phyloP scores from a whole-genome alignment of 106 monocot genomes.

The Amphibolis antarctica region DNA sequence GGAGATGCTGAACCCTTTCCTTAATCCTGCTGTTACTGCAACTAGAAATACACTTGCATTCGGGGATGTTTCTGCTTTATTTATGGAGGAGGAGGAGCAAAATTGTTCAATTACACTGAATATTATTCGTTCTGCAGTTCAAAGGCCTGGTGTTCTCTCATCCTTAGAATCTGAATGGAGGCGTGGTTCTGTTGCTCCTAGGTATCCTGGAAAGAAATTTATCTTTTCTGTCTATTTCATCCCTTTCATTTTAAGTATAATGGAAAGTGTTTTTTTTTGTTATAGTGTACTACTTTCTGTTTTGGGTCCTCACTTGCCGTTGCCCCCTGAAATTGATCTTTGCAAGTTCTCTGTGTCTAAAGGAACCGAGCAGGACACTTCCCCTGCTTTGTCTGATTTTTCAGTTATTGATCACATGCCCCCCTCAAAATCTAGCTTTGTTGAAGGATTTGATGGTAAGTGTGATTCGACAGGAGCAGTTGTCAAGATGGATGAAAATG shows the following conservation, averaged over 20 bases:
- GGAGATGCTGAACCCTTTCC: slow-evolving; percentile 97
- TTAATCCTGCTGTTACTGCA: slow-evolving; percentile 49
- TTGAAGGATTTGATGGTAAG: slow-evolving; percentile 38
- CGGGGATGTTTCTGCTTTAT: slow-evolving; percentile 45
- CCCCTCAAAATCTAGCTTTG: slow-evolving; percentile 13
- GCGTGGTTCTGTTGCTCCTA: slow-evolving; percentile 67
- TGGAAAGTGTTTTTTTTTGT: background rate
- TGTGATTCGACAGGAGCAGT: slow-evolving; percentile 36
- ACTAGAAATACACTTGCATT: slow-evolving; percentile 43
- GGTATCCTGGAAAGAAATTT: slow-evolving; percentile 21
- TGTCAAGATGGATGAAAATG: slow-evolving; percentile 27
- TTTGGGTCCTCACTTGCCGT: slow-evolving; percentile 57
- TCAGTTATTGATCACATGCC: slow-evolving; percentile 1
- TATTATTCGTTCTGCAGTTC: slow-evolving; percentile 61
- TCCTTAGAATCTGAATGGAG: slow-evolving; percentile 83
- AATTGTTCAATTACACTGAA: slow-evolving; percentile 51
- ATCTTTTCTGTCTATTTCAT: background rate
- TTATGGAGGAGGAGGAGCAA: slow-evolving; percentile 49
- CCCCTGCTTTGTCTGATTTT: slow-evolving; percentile 13
- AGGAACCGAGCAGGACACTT: slow-evolving; percentile 29
- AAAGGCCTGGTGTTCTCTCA: slow-evolving; percentile 67
- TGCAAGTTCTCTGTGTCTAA: slow-evolving; percentile 43
- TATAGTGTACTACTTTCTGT: slow-evolving; percentile 82
- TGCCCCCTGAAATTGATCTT: slow-evolving; percentile 64
- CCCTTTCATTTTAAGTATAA: slow-evolving; percentile 1